Base-by-base conservation (phyloP, 169 alveolate genomes). In the Eimeria sp. region DNA sequence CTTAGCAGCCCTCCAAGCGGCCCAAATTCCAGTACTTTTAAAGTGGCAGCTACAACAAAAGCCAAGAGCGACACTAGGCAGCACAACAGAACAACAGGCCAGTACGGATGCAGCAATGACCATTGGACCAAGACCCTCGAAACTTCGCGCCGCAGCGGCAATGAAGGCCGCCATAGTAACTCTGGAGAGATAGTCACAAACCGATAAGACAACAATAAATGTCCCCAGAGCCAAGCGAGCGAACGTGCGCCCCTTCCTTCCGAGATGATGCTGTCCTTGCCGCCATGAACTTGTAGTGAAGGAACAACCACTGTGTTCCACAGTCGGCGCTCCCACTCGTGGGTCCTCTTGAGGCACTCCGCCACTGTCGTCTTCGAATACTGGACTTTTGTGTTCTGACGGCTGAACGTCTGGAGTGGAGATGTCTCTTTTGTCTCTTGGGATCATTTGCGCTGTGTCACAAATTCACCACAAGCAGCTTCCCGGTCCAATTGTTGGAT, bases 401-500 rank as follows among this genome's bases (percentile, higher is more conserved):
- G 88, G 65, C 67, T n/a, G 16, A 47, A 9, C 47, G 13, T 25
- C 25, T 27, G 61, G 0, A 51, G 9, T 10, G 65, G 70, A 27
- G 6, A 78, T 1, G 47, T 25, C 88, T n/a, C 25, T 16, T 47
- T 51, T n/a, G 7, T 25, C 61, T 49, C 45, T 22, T 49, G 88
- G 88, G 88, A 45, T 30, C 92, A 58, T 30, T 84, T 84, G 75
- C 76, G 92, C 92, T 84, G 92, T 76, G 58, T 6, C 92, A 43
- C 57, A 84, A 51, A 58, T n/a, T 30, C 72, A 40, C 13, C 92
- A n/a, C 92, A 84, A 16, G 72, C 30, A 34, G 72, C n/a, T 47
- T 51, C 9, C 51, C 75, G 20, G 75, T 58, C 5, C 76, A 84
- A 4, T 84, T 54, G n/a, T 16, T 49, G 67, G 61, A 22, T 51